Conservation (phyloP, 2,329 filamentous ascomycete species). For the Pestalotiopsis sp. region DNA sequence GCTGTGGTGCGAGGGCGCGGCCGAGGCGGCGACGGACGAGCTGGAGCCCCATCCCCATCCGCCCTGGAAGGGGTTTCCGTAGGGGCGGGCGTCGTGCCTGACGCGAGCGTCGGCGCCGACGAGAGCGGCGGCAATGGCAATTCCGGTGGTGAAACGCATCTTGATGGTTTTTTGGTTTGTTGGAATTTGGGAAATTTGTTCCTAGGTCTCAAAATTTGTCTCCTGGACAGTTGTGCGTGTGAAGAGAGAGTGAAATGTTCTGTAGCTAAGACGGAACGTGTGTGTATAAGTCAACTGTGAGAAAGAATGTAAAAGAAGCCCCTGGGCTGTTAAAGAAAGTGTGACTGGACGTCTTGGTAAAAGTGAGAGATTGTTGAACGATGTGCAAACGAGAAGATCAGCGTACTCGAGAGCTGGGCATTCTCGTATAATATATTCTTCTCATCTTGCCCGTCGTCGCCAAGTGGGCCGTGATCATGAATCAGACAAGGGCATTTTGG, state of each 20-base stretch:
- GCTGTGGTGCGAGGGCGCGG: background rate
- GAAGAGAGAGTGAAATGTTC: constrained; percentile 3
- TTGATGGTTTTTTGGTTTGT: background rate
- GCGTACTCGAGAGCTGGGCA: background rate
- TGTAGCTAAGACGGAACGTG: background rate
- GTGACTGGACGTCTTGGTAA: constrained; percentile 1
- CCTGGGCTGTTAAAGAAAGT: constrained; percentile 9
- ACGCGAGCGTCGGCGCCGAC: background rate
- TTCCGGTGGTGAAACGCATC: constrained; percentile 10
- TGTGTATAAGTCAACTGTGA: background rate
- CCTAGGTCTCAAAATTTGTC: background rate
- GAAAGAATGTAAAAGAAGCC: background rate
- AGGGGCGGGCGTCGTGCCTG: background rate
- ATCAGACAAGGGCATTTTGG: background rate
- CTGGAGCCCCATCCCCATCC: background rate
- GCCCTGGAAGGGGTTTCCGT: background rate
- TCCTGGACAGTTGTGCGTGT: constrained; percentile 3
- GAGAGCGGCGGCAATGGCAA: constrained; percentile 8
- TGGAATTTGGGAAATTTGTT: too few relatives aligned
- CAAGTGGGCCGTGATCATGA: background rate
- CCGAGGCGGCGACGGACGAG: background rate
- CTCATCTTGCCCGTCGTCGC: background rate
- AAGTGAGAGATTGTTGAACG: background rate
- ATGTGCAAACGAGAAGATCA: background rate
- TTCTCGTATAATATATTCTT: constrained; percentile 5